These are phyloP conservation scores for Byssothecium circinans DNA, from an alignment of 2,329 filamentous ascomycete genomes.

Conservation along the genomic window DNA sequence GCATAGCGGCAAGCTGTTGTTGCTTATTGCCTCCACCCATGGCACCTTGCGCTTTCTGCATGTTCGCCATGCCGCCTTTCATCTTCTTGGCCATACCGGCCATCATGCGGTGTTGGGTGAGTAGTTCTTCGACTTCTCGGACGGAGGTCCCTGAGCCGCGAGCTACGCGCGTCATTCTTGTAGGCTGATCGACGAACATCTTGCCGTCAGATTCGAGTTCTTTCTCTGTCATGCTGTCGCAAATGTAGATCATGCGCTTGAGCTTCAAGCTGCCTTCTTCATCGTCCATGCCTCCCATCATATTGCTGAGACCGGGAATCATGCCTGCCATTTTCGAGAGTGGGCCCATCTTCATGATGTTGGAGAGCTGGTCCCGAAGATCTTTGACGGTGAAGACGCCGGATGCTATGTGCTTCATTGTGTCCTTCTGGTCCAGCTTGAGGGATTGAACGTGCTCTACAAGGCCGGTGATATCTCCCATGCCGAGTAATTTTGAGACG, in stretches of 20 bases:
- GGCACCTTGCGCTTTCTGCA: slow-evolving; percentile 88
- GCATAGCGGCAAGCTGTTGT: slow-evolving; percentile 95
- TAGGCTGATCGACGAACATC: slow-evolving; percentile 88
- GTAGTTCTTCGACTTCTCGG: slow-evolving; percentile 88
- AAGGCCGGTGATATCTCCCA: slow-evolving; percentile 94
- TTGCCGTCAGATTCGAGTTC: slow-evolving; percentile 96
- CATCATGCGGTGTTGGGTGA: slow-evolving; percentile 99
- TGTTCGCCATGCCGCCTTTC: slow-evolving; percentile 96
- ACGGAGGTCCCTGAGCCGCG: slow-evolving; percentile 88
- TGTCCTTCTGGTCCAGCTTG: slow-evolving; percentile 96
- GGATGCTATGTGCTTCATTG: slow-evolving; percentile 97
- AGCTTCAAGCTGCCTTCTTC: slow-evolving; percentile 92
- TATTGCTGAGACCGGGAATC: slow-evolving; percentile 91
- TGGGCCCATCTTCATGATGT: slow-evolving; percentile 99
- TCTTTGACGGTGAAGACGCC: slow-evolving; percentile 96
- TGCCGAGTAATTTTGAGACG: slow-evolving; percentile 88
- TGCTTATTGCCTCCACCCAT: slow-evolving; percentile 90
- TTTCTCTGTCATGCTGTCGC: slow-evolving; percentile 95
- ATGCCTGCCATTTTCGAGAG: slow-evolving; percentile 97
- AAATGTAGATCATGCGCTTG: slow-evolving; percentile 98
- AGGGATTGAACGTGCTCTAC: slow-evolving; percentile 96
- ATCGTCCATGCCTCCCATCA: slow-evolving; percentile 96
- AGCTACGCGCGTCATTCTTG: slow-evolving; percentile 88
- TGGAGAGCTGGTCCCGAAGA: slow-evolving; percentile 89
- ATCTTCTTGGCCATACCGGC: slow-evolving; percentile 99